Evolutionary conservation across 805 yeast species (phyloP).

Genomic region (Vanderwaltozyma tropicalis): DNA sequence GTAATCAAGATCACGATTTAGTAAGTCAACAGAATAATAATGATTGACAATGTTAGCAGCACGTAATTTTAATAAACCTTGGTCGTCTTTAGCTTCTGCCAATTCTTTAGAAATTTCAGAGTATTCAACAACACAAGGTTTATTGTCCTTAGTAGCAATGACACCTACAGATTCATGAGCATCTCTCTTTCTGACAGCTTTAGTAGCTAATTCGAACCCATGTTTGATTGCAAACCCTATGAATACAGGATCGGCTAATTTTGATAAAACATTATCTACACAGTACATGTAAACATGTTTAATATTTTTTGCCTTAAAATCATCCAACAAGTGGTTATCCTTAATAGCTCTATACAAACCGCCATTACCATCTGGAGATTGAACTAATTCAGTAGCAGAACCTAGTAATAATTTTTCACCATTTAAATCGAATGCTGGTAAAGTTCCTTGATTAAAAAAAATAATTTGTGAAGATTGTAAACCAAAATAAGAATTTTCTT

Average conservation of each 20-base stretch:
- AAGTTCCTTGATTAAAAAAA: conserved; percentile 89
- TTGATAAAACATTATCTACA: conserved; percentile 87
- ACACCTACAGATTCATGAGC: conserved; percentile 86
- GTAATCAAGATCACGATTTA: conserved; percentile 44
- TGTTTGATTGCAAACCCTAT: conserved; percentile 73
- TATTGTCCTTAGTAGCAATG: conserved; percentile 56
- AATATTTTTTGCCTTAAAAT: conserved; percentile 56
- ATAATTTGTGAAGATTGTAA: conserved; percentile 46
- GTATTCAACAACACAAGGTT: conserved; percentile 90
- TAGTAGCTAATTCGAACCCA: conserved; percentile 70
- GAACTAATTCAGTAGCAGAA: conserved; percentile 45
- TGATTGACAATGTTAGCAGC: conserved; percentile 98
- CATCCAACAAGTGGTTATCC: conserved; percentile 53
- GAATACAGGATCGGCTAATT: conserved; percentile 81
- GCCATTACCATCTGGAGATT: conserved; percentile 97
- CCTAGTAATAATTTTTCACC: conserved; percentile 65
- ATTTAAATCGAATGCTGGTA: conserved; percentile 72
- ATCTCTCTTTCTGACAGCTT: conserved; percentile 86
- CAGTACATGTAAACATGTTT: conserved; percentile 94
- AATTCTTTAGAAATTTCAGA: conserved; percentile 75
- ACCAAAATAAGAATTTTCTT: conserved; percentile 58
- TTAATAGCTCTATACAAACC: conserved; percentile 82
- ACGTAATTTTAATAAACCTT: conserved; percentile 60
- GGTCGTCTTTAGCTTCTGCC: conserved; percentile 51
- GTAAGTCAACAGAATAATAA: conserved; percentile 76